phyloP scores from a whole-genome alignment of 352 stramenopile species.

The Phytophthora melonis region DNA sequence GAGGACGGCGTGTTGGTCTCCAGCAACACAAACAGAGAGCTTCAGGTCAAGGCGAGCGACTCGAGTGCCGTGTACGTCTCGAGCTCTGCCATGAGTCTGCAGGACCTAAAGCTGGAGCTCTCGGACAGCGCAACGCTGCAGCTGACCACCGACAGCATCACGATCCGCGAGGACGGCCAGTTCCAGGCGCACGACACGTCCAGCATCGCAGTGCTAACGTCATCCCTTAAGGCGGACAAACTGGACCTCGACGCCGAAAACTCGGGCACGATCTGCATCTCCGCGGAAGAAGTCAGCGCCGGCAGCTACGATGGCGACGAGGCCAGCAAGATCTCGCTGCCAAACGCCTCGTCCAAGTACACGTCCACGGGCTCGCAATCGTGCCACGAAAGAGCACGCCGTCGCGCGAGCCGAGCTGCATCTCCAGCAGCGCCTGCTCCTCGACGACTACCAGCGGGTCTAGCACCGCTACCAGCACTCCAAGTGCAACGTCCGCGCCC shows the following conservation, averaged over 20 bases:
- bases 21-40: conserved; percentile 31
- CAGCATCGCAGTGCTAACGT: conserved; percentile 32
- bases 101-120: conserved; percentile 36
- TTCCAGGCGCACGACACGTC: conserved; percentile 35
- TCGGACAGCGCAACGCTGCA: conserved; percentile 37
- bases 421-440: conserved; percentile 25
- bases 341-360: conserved; percentile 41
- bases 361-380: conserved; percentile 18
- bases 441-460: conserved; percentile 1
- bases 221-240: conserved; percentile 24
- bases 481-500: conserved; percentile 8
- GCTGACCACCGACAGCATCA: conserved; percentile 30
- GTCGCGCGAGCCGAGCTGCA: conserved; percentile 24
- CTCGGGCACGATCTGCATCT: conserved; percentile 34
- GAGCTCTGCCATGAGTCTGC: conserved; percentile 27
- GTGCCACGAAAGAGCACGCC: conserved; percentile 26
- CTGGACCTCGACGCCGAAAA: conserved; percentile 35
- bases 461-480: conserved; percentile 8
- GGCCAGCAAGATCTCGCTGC: conserved; percentile 37
- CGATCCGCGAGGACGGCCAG: conserved; percentile 31
- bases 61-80: conserved; percentile 35
- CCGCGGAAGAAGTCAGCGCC: conserved; percentile 25
- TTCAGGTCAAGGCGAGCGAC: conserved; percentile 34
- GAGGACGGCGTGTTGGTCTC: conserved; percentile 32
- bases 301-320: conserved; percentile 33